Percentiles rank a stretch among this genome's conserved stretches.
Conservation (phyloP, 257 asterid species). For the Forsythia viridissima region DNA sequence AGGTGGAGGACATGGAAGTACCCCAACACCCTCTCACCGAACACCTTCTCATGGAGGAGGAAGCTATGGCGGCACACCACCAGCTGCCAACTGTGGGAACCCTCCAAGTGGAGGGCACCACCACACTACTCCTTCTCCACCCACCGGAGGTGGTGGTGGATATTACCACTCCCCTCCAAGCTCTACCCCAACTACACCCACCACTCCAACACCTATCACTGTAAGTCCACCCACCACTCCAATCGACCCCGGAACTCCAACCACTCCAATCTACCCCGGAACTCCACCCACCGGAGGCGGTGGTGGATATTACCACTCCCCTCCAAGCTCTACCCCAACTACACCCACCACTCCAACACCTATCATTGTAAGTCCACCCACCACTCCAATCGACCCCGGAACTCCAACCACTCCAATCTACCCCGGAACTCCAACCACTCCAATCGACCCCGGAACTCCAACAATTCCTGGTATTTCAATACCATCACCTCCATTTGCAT, state of each 20-base stretch:
- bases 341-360: constrained; percentile 28
- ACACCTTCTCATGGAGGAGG: constrained; percentile 53
- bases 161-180: constrained; percentile 38
- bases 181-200: constrained; percentile 30
- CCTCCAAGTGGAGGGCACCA: constrained; percentile 72
- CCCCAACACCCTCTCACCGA: constrained; percentile 34
- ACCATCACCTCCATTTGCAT: constrained; percentile 64
- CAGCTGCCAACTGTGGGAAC: constrained; percentile 58
- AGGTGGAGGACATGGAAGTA: constrained; percentile 49
- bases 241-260: constrained; percentile 27
- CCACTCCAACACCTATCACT: constrained; percentile 35
- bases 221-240: constrained; percentile 31
- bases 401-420: constrained; percentile 37
- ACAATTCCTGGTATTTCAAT: not conserved
- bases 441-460: constrained; percentile 24
- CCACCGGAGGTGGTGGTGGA: constrained; percentile 33
- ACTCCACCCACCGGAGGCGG: constrained; percentile 23
- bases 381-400: constrained; percentile 34
- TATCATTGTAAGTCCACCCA: constrained; percentile 36
- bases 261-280: constrained; percentile 19
- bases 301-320: constrained; percentile 38
- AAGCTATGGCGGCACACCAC: constrained; percentile 51
- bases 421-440: constrained; percentile 25
- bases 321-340: constrained; percentile 41
- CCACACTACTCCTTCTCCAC: constrained; percentile 47